Base-by-base conservation (phyloP, 164 flowering plant genomes). In the Paratinospora sagittata region DNA sequence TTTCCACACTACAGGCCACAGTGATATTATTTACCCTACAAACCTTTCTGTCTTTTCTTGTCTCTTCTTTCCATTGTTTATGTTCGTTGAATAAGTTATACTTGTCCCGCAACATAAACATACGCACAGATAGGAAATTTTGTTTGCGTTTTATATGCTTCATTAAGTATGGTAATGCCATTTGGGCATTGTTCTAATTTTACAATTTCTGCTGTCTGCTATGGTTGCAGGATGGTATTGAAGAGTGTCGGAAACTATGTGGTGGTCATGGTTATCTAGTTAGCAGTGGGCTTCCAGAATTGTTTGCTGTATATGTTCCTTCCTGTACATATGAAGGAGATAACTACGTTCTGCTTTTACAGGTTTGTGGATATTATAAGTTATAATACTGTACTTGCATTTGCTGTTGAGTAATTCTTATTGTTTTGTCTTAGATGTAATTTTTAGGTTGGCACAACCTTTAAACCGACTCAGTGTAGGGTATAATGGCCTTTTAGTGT, bases 261-360 rank as follows among this genome's bases (percentile, higher is more conserved):
- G 99, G 99, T 70, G 99, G 99, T 64, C 99, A 93, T 81, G 99
- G 99, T 67, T 96, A 96, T 72, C 81, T 96, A 8, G 82, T 84
- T 72, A 86, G 89, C 86, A 96, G 99, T 80, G 99, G 99, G 74
- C 96, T 96, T 70, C 99, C 98, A 26, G 98, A 96, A 82, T 75
- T 96, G 66, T 90, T 96, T 93, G 96, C 99, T 41, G 97, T 88
- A n/a, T 96, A 93, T 83, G 88, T 91, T 27, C 99, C 99, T 76
- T 84, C 98, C 41, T 96, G 99, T 83, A 96, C 99, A 30, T 96
- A 96, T 77, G 99, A 96, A 81, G 99, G 99, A 75, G 99, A 96
- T 78, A 96, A 96, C 63, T 65, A 76, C 76, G 97, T 96, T 74
- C 84, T 93, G 75, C 91, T 87, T 55, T 80, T 96, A 78, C 99